Percentiles rank a stretch among this genome's conserved stretches.
These are phyloP conservation scores for Omphalotus guepiniiformis DNA, from an alignment of 768 basidiomycete genomes.

Conservation along the genomic window DNA sequence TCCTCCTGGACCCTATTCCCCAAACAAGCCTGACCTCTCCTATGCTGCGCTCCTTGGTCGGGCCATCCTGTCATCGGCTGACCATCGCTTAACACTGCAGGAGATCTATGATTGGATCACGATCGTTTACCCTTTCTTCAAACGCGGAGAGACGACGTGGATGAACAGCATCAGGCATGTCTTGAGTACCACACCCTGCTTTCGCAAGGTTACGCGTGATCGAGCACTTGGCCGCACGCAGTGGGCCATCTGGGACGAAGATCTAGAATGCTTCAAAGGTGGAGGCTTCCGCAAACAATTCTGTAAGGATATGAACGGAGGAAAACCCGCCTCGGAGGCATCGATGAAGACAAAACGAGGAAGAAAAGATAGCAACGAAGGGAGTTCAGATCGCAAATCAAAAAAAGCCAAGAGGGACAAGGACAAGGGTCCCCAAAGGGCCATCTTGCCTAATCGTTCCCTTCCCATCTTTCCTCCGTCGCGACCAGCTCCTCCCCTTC, in stretches of 20 bases:
- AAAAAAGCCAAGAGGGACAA: conserved; percentile 46
- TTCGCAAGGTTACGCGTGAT: conserved; percentile 80
- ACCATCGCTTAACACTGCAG: conserved; percentile 83
- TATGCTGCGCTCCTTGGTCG: conserved; percentile 97
- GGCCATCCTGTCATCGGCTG: conserved; percentile 81
- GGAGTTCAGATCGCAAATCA: conserved; percentile 33
- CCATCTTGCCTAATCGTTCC: conserved; percentile 13
- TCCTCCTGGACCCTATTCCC: conserved; percentile 81
- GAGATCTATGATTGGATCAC: conserved; percentile 98
- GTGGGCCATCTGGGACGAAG: conserved; percentile 85
- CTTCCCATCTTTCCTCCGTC: conserved; percentile 46
- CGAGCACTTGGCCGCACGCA: conserved; percentile 76
- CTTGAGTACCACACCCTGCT: conserved; percentile 86
- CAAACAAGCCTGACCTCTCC: conserved; percentile 77
- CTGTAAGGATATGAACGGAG: conserved; percentile 43
- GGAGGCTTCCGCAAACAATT: conserved; percentile 75
- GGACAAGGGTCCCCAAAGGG: conserved; percentile 10
- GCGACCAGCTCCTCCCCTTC: conserved; percentile 60
- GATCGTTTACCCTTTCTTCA: conserved; percentile 89
- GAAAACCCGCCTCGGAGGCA: conserved; percentile 26
- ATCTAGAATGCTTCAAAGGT: conserved; percentile 76
- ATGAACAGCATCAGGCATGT: conserved; percentile 99
- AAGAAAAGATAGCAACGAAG: conserved; percentile 31
- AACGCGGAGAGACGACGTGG: conserved; percentile 92
- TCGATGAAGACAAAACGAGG: conserved; percentile 29